These are phyloP conservation scores for Chloranthus sessilifolius DNA, from an alignment of 164 flowering plant species.

Conservation along the genomic window DNA sequence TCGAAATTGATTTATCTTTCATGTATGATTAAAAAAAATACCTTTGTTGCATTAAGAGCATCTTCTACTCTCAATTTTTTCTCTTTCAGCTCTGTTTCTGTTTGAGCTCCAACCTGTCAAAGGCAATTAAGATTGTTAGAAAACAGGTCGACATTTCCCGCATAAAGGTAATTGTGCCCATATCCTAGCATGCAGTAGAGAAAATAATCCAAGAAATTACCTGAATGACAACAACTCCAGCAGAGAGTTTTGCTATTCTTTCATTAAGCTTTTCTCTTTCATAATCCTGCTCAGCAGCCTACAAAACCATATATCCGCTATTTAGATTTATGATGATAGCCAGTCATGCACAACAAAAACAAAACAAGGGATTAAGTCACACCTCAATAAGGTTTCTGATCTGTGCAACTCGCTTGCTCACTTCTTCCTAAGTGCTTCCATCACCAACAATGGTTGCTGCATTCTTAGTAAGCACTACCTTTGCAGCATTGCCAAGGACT, in stretches of 20 bases:
- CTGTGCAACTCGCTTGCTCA: slow-evolving; percentile 78
- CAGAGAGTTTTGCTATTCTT: slow-evolving; percentile 94
- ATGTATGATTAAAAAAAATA: no score
- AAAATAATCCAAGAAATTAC: slow-evolving; percentile 19
- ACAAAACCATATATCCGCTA: slow-evolving; percentile 6
- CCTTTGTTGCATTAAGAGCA: slow-evolving; percentile 99
- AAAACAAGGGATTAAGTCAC: neutral
- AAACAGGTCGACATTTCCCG: neutral
- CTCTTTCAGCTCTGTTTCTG: slow-evolving; percentile 95
- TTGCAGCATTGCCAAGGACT: slow-evolving; percentile 89
- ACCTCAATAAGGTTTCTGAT: slow-evolving; percentile 87
- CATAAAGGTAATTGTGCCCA: no score
- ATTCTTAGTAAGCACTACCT: slow-evolving; percentile 94
- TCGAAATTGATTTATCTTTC: no score
- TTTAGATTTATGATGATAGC: neutral
- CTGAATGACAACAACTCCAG: slow-evolving; percentile 98
- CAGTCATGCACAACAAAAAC: no score
- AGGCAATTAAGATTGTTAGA: neutral
- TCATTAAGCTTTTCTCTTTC: slow-evolving; percentile 94
- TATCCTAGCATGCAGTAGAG: slow-evolving; percentile 21
- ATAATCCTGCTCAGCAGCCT: slow-evolving; percentile 93
- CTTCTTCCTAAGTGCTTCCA: slow-evolving; percentile 96
- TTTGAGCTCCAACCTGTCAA: slow-evolving; percentile 97
- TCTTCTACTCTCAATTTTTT: slow-evolving; percentile 98
- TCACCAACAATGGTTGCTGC: slow-evolving; percentile 90